Conservation (phyloP, 164 flowering plant species). For the Nelumbo lutea region DNA sequence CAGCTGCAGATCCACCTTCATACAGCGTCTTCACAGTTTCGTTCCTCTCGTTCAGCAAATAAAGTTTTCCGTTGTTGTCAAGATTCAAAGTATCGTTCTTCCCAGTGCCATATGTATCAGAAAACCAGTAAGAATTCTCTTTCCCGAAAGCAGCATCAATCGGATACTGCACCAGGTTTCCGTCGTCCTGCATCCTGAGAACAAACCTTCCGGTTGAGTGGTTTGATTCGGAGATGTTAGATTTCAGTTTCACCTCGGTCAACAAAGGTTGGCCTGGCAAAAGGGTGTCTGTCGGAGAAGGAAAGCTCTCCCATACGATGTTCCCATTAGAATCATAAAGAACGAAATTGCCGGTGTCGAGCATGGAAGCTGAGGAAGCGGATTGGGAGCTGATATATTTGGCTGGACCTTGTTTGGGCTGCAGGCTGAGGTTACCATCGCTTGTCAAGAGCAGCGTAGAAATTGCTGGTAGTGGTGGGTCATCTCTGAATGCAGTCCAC, state of each 20-base stretch:
- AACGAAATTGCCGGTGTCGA: slow-evolving; percentile 19
- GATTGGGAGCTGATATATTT: not conserved
- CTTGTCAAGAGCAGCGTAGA: slow-evolving; percentile 3
- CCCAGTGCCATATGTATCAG: not conserved
- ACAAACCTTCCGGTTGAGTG: slow-evolving; percentile 16
- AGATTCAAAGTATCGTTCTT: not conserved
- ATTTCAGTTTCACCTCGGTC: not conserved
- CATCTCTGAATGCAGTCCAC: slow-evolving; percentile 24
- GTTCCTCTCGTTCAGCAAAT: slow-evolving; percentile 7
- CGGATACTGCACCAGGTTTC: slow-evolving; percentile 8
- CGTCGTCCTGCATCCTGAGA: slow-evolving; percentile 14
- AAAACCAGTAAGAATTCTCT: slow-evolving; percentile 12
- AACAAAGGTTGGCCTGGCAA: slow-evolving; percentile 10
- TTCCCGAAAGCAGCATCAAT: not conserved
- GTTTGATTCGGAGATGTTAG: slow-evolving; percentile 9
- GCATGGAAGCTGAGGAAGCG: slow-evolving; percentile 19
- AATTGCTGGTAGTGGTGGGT: slow-evolving; percentile 4
- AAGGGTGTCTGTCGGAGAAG: slow-evolving; percentile 24
- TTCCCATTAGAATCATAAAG: slow-evolving; percentile 1
- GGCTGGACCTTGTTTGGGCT: not conserved
- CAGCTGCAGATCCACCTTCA: not conserved
- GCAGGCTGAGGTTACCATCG: slow-evolving; percentile 10
- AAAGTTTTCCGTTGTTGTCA: slow-evolving; percentile 2
- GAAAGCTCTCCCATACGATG: slow-evolving; percentile 18
- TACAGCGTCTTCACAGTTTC: not conserved